Evolutionary conservation across 495 filamentous ascomycete genomes (phyloP).

Genomic region (Cercophora scortea): DNA sequence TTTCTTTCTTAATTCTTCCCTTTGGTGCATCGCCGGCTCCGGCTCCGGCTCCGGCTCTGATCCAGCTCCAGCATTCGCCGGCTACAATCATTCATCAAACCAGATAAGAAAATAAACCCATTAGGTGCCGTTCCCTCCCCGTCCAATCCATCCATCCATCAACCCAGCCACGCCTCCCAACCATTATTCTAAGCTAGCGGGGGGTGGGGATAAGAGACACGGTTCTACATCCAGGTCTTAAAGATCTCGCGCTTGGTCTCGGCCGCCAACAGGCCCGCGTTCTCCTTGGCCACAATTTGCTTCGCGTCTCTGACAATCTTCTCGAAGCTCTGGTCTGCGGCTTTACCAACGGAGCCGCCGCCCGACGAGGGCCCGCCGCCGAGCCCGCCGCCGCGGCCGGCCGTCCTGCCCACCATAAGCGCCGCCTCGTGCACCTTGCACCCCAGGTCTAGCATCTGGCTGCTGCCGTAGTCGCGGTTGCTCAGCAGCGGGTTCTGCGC

Average conservation of each 20-base stretch:
- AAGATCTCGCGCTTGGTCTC: conserved; percentile 85
- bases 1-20: background rate
- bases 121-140: too few species aligned
- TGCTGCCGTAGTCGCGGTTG: conserved; percentile 86
- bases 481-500: conserved; percentile 88
- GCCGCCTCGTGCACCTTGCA: conserved; percentile 66
- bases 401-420: conserved; percentile 31
- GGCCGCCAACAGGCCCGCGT: conserved; percentile 70
- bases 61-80: too few species aligned
- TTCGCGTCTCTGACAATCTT: conserved; percentile 74
- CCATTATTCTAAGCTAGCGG: too few species aligned
- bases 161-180: too few species aligned
- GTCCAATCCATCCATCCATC: too few species aligned
- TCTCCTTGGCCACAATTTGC: conserved; percentile 80
- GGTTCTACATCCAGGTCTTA: background rate
- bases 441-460: conserved; percentile 84
- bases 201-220: too few species aligned
- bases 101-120: too few species aligned
- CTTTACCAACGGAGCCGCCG: conserved; percentile 6
- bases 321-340: conserved; percentile 55
- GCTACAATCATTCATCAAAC: too few species aligned
- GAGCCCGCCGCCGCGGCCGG: conserved; percentile 7
- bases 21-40: background rate
- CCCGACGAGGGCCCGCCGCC: background rate
- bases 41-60: too few species aligned